Percentiles rank a stretch among this genome's conserved stretches.
phyloP scores from a whole-genome alignment of 306 rosid genomes.

The Cicer bijugum region DNA sequence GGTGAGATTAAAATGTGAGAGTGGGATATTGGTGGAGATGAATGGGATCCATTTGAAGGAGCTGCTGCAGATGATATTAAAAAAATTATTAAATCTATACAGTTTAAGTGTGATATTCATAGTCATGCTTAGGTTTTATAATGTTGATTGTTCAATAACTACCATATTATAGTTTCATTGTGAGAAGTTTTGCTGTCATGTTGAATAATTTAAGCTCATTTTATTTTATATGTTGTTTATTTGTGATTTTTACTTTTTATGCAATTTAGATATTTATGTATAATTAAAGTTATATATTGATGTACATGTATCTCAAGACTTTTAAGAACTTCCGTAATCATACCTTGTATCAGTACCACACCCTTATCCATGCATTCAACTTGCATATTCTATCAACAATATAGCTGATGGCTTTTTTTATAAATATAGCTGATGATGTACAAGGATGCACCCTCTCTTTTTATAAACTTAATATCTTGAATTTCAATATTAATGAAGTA shows the following conservation, averaged over 20 bases:
- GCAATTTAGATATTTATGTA: neutral
- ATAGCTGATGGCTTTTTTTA: neutral
- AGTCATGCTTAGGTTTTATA: neutral
- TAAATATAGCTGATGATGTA: neutral
- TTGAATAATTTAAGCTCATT: neutral
- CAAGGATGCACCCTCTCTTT: conserved; percentile 6
- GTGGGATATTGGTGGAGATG: neutral
- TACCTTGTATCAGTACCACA: neutral
- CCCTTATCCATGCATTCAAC: conserved; percentile 2
- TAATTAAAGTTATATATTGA: neutral
- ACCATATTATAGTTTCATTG: neutral
- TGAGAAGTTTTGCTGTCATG: neutral
- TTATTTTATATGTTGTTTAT: neutral
- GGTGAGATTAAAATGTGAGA: conserved; percentile 2
- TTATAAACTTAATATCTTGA: conserved; percentile 16
- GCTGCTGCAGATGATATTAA: neutral
- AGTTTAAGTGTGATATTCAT: neutral
- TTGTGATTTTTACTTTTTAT: neutral
- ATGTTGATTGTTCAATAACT: conserved; percentile 4
- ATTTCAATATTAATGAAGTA: conserved; percentile 18
- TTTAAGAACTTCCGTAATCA: neutral
- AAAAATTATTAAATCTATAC: neutral
- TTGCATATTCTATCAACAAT: neutral
- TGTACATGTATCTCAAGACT: neutral
- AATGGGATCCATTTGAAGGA: conserved; percentile 1